Conservation (phyloP, 352 stramenopile species). For the Phytophthora multivora region DNA sequence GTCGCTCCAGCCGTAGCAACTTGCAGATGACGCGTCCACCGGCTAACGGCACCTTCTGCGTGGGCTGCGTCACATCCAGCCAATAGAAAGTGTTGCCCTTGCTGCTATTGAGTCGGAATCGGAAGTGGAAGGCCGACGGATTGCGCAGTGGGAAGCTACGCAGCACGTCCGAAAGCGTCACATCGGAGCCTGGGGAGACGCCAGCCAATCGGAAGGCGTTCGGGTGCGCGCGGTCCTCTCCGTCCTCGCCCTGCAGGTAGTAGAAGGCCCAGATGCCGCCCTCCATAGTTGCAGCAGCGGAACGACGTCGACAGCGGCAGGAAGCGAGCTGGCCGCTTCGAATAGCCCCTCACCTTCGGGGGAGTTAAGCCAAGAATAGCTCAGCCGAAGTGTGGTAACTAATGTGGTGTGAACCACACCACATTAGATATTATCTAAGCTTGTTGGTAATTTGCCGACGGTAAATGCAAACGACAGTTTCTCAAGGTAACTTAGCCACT, state of each 20-base stretch:
- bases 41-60: conserved; percentile 71
- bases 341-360: conserved; percentile 17
- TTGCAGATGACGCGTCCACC: conserved; percentile 87
- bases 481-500: no score
- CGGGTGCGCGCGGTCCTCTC: conserved; percentile 80
- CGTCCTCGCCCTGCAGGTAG: conserved; percentile 88
- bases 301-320: conserved; percentile 3
- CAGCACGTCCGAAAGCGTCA: conserved; percentile 77
- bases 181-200: conserved; percentile 35
- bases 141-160: conserved; percentile 65
- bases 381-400: neutral
- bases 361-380: conserved; percentile 15
- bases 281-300: conserved; percentile 20
- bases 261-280: conserved; percentile 81
- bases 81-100: conserved; percentile 76
- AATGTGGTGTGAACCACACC: conserved; percentile 12
- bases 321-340: conserved; percentile 9
- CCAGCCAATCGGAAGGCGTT: conserved; percentile 68
- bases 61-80: conserved; percentile 64
- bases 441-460: no score
- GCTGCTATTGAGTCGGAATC: conserved; percentile 79
- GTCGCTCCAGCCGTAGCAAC: conserved; percentile 69
- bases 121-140: conserved; percentile 74
- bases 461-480: no score
- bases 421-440: no score